These are phyloP conservation scores for Schizopora paradoxa DNA, from an alignment of 1,284 basidiomycete genomes.

Conservation along the genomic window DNA sequence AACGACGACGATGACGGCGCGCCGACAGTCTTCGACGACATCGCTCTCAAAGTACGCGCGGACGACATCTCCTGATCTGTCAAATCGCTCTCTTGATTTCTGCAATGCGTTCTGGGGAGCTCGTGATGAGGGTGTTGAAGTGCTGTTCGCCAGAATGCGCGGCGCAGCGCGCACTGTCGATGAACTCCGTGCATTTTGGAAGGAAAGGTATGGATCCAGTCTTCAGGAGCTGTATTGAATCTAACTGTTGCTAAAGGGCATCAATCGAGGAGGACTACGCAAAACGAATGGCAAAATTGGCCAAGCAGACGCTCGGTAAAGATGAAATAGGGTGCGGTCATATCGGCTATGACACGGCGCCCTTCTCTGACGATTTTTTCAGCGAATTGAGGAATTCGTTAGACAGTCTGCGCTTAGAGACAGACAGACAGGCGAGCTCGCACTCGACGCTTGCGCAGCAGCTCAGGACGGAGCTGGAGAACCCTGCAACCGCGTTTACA, in stretches of 20 bases:
- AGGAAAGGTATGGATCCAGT: slow-evolving; percentile 64
- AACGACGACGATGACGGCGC: slow-evolving; percentile 44
- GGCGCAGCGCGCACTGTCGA: slow-evolving; percentile 85
- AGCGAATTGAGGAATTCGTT: slow-evolving; percentile 78
- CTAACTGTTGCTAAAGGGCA: slow-evolving; percentile 42
- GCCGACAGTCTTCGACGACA: slow-evolving; percentile 70
- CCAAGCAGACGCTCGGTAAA: slow-evolving; percentile 72
- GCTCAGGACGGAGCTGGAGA: slow-evolving; percentile 77
- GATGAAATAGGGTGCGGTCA: slow-evolving; percentile 93
- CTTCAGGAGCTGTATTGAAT: slow-evolving; percentile 14
- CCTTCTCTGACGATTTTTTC: slow-evolving; percentile 19
- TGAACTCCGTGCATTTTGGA: slow-evolving; percentile 83
- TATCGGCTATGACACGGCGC: slow-evolving; percentile 19
- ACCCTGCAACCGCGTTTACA: slow-evolving; percentile 57
- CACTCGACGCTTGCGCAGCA: slow-evolving; percentile 70
- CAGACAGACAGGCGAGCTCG: slow-evolving; percentile 72
- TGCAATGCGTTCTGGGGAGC: slow-evolving; percentile 97
- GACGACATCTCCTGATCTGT: slow-evolving; percentile 44
- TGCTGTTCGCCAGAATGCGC: slow-evolving; percentile 83
- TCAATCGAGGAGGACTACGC: slow-evolving; percentile 94
- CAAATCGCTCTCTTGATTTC: slow-evolving; percentile 67
- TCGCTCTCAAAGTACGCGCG: slow-evolving; percentile 65
- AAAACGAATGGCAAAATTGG: slow-evolving; percentile 78
- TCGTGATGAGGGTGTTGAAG: slow-evolving; percentile 85
- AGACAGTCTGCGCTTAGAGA: slow-evolving; percentile 77